Evolutionary conservation across 345 rosid genomes (phyloP).

Genomic region (Citrus mangshanensis): DNA sequence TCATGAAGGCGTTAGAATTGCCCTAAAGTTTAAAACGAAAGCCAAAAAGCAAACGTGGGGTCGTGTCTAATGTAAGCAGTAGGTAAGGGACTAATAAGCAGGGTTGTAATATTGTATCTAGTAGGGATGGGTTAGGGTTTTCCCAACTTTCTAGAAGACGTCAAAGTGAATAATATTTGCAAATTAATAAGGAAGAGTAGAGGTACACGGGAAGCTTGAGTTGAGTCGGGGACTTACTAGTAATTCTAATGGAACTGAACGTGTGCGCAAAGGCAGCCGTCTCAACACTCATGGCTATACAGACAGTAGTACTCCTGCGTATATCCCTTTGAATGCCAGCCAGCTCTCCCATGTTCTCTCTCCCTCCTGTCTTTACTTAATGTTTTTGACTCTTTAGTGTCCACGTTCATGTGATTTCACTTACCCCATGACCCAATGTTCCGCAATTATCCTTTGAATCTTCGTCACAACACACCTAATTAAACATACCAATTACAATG

Average conservation of each 20-base stretch:
- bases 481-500: not conserved
- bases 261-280: slow-evolving; percentile 9
- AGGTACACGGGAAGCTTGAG: slow-evolving; percentile 27
- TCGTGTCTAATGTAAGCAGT: not conserved
- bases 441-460: not conserved
- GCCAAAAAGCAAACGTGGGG: not conserved
- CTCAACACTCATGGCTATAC: not conserved
- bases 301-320: no score
- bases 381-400: not conserved
- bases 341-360: not conserved
- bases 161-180: slow-evolving; percentile 10
- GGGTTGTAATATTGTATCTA: not conserved
- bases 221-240: not conserved
- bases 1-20: slow-evolving; percentile 17
- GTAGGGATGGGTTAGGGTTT: not conserved
- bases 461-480: not conserved
- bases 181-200: not conserved
- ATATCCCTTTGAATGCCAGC: not conserved
- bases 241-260: not conserved
- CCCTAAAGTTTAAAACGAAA: slow-evolving; percentile 12
- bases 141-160: slow-evolving; percentile 1
- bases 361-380: not conserved
- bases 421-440: not conserved
- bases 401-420: slow-evolving; percentile 1
- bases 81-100: not conserved